These are phyloP conservation scores for Cyclostephanos tholiformis DNA, from an alignment of 108 stramenopile species.

Conservation along the genomic window DNA sequence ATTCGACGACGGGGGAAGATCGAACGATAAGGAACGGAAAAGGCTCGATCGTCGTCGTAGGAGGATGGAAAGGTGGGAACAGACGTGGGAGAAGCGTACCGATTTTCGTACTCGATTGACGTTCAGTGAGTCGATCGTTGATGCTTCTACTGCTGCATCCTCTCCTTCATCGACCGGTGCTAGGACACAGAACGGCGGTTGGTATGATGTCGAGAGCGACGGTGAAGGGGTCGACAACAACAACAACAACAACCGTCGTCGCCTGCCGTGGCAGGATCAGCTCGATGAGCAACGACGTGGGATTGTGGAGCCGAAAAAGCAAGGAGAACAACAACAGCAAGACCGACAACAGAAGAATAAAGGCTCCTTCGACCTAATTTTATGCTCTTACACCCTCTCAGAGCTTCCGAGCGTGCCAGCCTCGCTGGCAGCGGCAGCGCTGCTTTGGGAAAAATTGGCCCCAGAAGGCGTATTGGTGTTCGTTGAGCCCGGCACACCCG, in stretches of 20 bases:
- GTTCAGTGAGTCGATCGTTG: conserved; percentile 54
- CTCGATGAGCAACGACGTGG: conserved; percentile 29
- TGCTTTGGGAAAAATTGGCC: conserved; percentile 74
- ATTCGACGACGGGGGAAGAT: conserved; percentile 4
- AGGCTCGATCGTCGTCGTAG: conserved; percentile 17
- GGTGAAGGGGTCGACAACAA: conserved; percentile 8
- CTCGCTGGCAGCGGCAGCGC: conserved; percentile 60
- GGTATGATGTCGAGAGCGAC: conserved; percentile 13
- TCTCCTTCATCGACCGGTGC: conserved; percentile 2
- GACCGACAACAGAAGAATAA: conserved; percentile 18
- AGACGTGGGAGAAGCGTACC: conserved; percentile 28
- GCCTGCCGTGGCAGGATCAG: conserved; percentile 35
- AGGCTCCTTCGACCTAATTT: conserved; percentile 71
- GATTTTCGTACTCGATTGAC: conserved; percentile 65
- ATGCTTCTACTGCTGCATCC: conserved; percentile 35
- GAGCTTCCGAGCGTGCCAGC: conserved; percentile 69
- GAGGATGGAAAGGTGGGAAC: conserved; percentile 35
- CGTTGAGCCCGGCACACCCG: conserved; percentile 87
- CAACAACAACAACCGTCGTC: conserved; percentile 4
- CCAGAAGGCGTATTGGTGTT: conserved; percentile 74
- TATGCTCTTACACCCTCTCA: conserved; percentile 67
- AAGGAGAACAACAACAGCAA: conserved; percentile 4
- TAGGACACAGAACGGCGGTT: not conserved
- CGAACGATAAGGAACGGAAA: conserved; percentile 2
- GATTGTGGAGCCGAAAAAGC: not conserved